Evolutionary conservation across 2,329 filamentous ascomycete genomes (phyloP), one percentile per base, ranked within the genome.

Genomic region (Cadophora sp.): DNA sequence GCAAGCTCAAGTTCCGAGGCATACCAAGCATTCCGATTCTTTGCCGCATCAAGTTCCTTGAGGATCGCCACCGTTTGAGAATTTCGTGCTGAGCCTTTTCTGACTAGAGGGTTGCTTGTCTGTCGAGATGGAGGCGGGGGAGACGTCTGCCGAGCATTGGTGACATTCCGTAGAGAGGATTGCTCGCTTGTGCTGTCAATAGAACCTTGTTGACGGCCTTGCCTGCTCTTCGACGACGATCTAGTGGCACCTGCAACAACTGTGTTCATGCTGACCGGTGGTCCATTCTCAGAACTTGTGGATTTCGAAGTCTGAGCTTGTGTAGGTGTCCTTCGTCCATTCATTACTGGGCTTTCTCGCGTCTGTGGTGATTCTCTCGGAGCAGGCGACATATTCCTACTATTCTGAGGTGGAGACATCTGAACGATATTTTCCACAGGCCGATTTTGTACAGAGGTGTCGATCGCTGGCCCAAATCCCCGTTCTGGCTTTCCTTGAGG

Each of bases 11-110:
- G 83, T 79, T 99, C 96, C 0, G 95, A 97, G 8, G 94, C 93
- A 79, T 97, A 97, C 96, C 96, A 99, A 0, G 95, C 95, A 79
- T 97, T 98, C 61, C 92, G 88, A 75, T 91, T 96, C 74, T 93
- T 92, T 3, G 90, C 86, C 9, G 89, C 85, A 76, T 99, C 95
- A 1, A 99, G 84, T 77, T 99, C 96, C 77, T 96, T 95, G 16
- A 93, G 83, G 14, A 97, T 79, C 0, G 91, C 89, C 70, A 92
- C 91, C 1, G 91, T 90, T 8, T 77, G 76, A 0, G 76, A 78
- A 75, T 89, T 85, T 77, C 86, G 78, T 71, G 85, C 81, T 67
- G 91, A 85, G 68, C 90, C 81, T 77, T 88, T 80, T 75, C 90
- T 79, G 73, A 83, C 79, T 73, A 91, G 80, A 86, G 87, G 69